Evolutionary conservation across 495 filamentous ascomycete genomes (phyloP).

Genomic region (Tirmania nivea): DNA sequence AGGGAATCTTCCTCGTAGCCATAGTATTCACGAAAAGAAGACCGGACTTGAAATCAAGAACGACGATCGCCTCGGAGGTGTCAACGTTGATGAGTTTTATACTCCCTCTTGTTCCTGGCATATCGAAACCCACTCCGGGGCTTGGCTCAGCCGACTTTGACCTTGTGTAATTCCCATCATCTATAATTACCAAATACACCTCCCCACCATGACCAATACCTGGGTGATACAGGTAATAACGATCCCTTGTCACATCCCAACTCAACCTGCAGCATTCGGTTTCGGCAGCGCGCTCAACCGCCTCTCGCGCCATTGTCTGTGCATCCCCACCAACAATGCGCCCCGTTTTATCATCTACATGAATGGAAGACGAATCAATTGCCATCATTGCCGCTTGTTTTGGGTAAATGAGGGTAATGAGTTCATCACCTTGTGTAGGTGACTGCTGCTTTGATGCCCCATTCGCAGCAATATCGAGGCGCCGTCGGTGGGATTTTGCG

Average conservation of each 20-base stretch:
- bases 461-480: neutral
- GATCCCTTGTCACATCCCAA: conserved; percentile 5
- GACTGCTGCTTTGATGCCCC: neutral
- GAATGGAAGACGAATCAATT: conserved; percentile 1
- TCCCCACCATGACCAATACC: conserved; percentile 9
- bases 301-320: neutral
- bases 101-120: neutral
- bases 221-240: conserved; percentile 15
- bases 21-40: conserved; percentile 7
- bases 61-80: conserved; percentile 6
- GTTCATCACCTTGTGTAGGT: conserved; percentile 4
- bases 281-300: conserved; percentile 12
- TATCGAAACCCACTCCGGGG: neutral
- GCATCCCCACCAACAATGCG: neutral
- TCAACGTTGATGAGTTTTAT: conserved; percentile 10
- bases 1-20: conserved; percentile 9
- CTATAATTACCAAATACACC: conserved; percentile 11
- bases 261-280: conserved; percentile 13
- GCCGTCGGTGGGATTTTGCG: neutral
- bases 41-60: conserved; percentile 6
- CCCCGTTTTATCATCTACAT: conserved; percentile 1
- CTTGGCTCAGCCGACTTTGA: neutral
- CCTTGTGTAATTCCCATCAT: conserved; percentile 2
- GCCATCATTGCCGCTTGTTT: conserved; percentile 12
- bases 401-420: conserved; percentile 12